phyloP scores from a whole-genome alignment of 345 rosid species.

The Eutrema heterophyllum region DNA sequence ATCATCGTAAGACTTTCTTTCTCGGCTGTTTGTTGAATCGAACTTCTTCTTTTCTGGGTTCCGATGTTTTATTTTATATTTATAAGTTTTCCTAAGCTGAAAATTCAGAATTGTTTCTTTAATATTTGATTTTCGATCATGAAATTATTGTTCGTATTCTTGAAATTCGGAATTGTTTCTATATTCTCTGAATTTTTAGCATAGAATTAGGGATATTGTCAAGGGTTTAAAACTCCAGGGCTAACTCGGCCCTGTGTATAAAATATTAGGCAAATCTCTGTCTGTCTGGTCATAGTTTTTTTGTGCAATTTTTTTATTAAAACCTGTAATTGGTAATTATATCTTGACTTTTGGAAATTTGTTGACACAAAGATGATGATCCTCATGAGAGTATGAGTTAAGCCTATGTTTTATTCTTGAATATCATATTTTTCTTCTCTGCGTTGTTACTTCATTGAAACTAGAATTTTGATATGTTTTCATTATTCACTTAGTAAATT shows the following conservation, averaged over 20 bases:
- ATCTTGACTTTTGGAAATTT: not conserved
- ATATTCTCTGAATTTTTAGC: not conserved
- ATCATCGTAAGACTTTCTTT: slow-evolving; percentile 24
- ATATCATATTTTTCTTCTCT: not conserved
- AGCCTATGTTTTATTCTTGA: not conserved
- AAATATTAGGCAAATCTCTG: not conserved
- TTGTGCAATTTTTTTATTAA: not conserved
- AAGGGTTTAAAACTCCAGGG: no score
- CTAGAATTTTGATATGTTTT: not conserved
- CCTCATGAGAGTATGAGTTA: not conserved
- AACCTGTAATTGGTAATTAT: no score
- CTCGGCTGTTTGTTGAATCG: not conserved
- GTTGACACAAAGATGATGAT: not conserved
- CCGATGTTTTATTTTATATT: not conserved
- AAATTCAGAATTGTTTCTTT: not conserved
- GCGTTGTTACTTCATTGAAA: not conserved
- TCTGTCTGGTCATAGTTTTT: not conserved
- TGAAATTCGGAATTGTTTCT: not conserved
- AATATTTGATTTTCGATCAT: not conserved
- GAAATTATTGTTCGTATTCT: not conserved
- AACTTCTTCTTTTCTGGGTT: not conserved
- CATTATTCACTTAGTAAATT: not conserved
- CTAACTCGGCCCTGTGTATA: no score
- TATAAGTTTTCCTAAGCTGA: not conserved
- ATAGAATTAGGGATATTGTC: no score